These are phyloP conservation scores for Pleurotus sapidus DNA, from an alignment of 768 basidiomycete genomes.

Conservation along the genomic window DNA sequence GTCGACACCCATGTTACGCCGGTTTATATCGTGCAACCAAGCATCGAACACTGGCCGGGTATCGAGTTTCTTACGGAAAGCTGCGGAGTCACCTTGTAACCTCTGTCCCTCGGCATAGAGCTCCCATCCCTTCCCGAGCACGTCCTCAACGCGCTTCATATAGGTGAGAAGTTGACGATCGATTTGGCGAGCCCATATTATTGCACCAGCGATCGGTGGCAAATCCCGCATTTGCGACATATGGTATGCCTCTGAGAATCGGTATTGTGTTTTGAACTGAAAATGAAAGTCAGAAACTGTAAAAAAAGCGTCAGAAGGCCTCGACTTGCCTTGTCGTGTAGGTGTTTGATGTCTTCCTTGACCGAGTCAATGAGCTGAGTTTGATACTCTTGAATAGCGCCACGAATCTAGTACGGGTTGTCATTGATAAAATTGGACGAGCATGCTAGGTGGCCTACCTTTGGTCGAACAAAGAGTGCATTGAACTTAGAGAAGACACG, in stretches of 20 bases:
- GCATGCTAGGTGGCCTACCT: slow-evolving; percentile 47
- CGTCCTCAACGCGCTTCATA: slow-evolving; percentile 99
- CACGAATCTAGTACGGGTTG: slow-evolving; percentile 65
- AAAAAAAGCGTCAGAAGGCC: background rate
- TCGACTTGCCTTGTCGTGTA: slow-evolving; percentile 79
- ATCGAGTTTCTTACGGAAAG: slow-evolving; percentile 96
- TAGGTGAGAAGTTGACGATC: slow-evolving; percentile 93
- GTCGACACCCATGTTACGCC: slow-evolving; percentile 87
- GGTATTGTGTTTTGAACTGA: slow-evolving; percentile 95
- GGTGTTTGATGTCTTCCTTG: slow-evolving; percentile 93
- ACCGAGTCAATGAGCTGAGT: slow-evolving; percentile 98
- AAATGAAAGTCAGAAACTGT: background rate
- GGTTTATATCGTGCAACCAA: slow-evolving; percentile 94
- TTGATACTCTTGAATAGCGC: slow-evolving; percentile 99
- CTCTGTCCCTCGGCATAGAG: slow-evolving; percentile 99
- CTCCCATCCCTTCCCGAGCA: slow-evolving; percentile 97
- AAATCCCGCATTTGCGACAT: slow-evolving; percentile 99
- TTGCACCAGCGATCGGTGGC: slow-evolving; percentile 96
- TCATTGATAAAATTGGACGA: background rate
- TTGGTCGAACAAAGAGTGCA: slow-evolving; percentile 91
- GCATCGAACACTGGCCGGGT: slow-evolving; percentile 93
- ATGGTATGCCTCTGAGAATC: slow-evolving; percentile 92
- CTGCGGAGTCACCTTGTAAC: slow-evolving; percentile 84
- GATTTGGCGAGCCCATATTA: slow-evolving; percentile 99
- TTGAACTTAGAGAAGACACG: slow-evolving; percentile 99